phyloP scores from a whole-genome alignment of 371 early-diverging fungal genomes.

The Basidiobolus heterosporus region DNA sequence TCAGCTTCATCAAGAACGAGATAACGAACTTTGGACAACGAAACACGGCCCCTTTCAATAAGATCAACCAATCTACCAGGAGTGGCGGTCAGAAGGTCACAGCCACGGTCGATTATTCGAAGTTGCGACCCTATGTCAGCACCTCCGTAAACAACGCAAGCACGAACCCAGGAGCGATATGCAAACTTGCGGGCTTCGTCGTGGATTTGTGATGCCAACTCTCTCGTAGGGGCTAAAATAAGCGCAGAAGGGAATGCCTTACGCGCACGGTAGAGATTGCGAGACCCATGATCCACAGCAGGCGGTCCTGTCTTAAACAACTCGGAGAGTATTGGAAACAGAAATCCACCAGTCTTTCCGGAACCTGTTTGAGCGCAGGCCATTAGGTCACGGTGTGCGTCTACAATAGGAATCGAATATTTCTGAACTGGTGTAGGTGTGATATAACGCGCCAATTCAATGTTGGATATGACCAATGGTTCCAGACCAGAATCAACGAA shows the following conservation, averaged over 20 bases:
- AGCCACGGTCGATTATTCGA: conserved; percentile 74
- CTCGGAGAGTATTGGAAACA: conserved; percentile 77
- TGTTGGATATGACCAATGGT: conserved; percentile 74
- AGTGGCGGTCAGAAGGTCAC: conserved; percentile 93
- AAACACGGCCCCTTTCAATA: conserved; percentile 77
- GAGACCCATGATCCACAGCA: conserved; percentile 21
- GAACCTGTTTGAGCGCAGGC: conserved; percentile 93
- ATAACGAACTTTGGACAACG: conserved; percentile 60
- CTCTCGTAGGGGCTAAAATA: conserved; percentile 94
- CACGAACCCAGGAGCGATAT: conserved; percentile 76
- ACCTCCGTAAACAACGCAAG: conserved; percentile 95
- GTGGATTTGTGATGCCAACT: conserved; percentile 91
- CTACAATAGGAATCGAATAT: conserved; percentile 79
- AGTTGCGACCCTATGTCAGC: conserved; percentile 85
- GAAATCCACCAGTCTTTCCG: conserved; percentile 79
- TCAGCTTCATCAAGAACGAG: conserved; percentile 98
- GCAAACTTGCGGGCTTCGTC: conserved; percentile 72
- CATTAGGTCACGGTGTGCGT: conserved; percentile 57
- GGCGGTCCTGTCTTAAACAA: conserved; percentile 82
- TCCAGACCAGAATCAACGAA: conserved; percentile 65
- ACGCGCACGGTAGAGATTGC: conserved; percentile 60
- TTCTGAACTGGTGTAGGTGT: conserved; percentile 93
- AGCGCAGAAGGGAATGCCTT: conserved; percentile 68
- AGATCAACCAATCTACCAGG: conserved; percentile 95
- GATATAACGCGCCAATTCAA: conserved; percentile 75